These are phyloP conservation scores for Letharia columbiana DNA, from an alignment of 495 filamentous ascomycete genomes.

Conservation along the genomic window DNA sequence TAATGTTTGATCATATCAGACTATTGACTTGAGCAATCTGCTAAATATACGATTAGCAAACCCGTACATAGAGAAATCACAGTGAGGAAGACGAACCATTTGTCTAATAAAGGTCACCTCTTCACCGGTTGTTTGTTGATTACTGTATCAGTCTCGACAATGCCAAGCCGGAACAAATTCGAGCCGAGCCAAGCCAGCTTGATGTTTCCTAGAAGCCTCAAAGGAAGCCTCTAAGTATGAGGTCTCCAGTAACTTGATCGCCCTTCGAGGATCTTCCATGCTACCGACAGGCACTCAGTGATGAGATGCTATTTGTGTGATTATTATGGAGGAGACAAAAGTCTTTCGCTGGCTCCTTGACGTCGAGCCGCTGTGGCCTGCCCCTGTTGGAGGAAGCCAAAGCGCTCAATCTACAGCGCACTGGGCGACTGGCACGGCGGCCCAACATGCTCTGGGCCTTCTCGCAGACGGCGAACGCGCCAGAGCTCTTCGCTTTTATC, in stretches of 20 bases:
- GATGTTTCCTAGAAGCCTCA: too few species aligned
- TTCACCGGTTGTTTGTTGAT: too few species aligned
- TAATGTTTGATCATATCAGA: not conserved
- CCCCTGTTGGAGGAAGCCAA: slow-evolving; percentile 4
- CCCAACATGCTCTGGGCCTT: slow-evolving; percentile 47
- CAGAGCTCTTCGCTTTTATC: slow-evolving; percentile 48
- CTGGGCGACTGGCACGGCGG: slow-evolving; percentile 33
- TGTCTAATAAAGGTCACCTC: too few species aligned
- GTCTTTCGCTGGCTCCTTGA: slow-evolving; percentile 31
- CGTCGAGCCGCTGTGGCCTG: slow-evolving; percentile 22
- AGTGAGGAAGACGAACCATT: not conserved
- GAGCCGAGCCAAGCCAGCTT: not conserved
- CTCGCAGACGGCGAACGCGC: slow-evolving; percentile 44
- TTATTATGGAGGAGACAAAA: slow-evolving; percentile 7
- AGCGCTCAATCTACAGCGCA: slow-evolving; percentile 9
- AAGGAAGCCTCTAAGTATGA: too few species aligned
- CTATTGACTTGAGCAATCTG: not conserved
- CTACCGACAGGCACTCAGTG: not conserved
- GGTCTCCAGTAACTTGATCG: too few species aligned
- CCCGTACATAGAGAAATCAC: not conserved
- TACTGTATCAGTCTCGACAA: not conserved
- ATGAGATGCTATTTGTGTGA: not conserved
- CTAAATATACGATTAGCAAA: not conserved
- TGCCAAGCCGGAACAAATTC: not conserved
- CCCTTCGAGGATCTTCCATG: too few species aligned